phyloP scores from a whole-genome alignment of 108 stramenopile genomes.

The Nannochloropsis salina region DNA sequence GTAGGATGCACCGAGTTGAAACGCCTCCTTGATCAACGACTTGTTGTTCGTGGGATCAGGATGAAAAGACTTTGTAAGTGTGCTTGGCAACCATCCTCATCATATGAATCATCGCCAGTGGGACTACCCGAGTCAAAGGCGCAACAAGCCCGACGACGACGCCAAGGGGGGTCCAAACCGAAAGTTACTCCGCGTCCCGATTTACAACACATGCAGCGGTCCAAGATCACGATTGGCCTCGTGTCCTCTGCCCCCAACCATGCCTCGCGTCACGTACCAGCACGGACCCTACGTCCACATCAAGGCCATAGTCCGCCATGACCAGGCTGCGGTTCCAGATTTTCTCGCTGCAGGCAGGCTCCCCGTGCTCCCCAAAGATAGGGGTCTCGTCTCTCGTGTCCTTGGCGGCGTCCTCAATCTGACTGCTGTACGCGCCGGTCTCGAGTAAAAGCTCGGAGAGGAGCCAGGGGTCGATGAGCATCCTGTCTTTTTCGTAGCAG shows the following conservation, averaged over 20 bases:
- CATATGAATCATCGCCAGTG: too few species aligned
- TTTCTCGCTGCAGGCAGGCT: not conserved
- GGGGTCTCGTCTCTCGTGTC: not conserved
- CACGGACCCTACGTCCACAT: not conserved
- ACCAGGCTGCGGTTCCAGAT: slow-evolving; percentile 9
- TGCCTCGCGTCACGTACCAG: not conserved
- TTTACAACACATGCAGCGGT: too few species aligned
- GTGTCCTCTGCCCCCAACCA: too few species aligned
- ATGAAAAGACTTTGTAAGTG: too few species aligned
- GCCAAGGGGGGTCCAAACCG: too few species aligned
- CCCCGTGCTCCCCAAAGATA: slow-evolving; percentile 6
- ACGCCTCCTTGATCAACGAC: not conserved
- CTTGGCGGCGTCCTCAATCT: slow-evolving; percentile 14
- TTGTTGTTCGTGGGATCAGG: not conserved
- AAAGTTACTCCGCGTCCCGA: too few species aligned
- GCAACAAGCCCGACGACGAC: too few species aligned
- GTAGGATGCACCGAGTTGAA: not conserved
- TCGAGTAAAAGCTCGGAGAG: not conserved
- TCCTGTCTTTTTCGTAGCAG: slow-evolving; percentile 20
- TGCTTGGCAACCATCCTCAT: too few species aligned
- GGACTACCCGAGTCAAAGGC: too few species aligned
- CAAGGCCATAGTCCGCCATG: slow-evolving; percentile 10
- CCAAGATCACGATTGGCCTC: too few species aligned
- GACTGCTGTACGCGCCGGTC: slow-evolving; percentile 1
- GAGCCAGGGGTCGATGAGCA: not conserved